A percentile compares a stretch with the other conserved stretches of the same genome.
These are phyloP conservation scores for Cryptococcus maquisensis DNA, from an alignment of 1,284 basidiomycete genomes.

Conservation along the genomic window DNA sequence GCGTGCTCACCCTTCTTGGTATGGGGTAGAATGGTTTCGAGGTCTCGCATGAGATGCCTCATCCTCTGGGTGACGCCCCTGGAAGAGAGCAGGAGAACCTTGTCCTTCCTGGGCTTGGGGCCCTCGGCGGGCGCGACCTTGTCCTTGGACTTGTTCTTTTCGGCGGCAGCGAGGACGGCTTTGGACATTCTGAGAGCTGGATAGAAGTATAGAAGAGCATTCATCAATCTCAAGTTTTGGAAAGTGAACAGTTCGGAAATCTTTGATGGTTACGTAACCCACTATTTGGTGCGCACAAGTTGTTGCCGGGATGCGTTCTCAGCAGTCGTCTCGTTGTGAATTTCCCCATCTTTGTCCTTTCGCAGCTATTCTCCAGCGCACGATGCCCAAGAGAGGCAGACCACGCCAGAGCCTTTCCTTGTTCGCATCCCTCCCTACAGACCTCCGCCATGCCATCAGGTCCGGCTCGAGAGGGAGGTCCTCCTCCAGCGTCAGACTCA, in stretches of 20 bases:
- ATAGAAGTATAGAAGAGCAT: too few relatives aligned
- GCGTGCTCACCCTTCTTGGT: conserved; percentile 79
- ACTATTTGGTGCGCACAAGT: too few relatives aligned
- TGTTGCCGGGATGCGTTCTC: background rate
- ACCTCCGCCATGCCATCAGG: conserved; percentile 31
- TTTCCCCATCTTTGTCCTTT: background rate
- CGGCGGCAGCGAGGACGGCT: background rate
- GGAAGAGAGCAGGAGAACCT: conserved; percentile 85
- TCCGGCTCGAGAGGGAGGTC: conserved; percentile 4
- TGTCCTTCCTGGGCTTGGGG: conserved; percentile 53
- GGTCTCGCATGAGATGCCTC: conserved; percentile 94
- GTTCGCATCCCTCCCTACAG: conserved; percentile 37
- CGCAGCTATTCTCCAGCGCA: too few relatives aligned
- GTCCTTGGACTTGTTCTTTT: conserved; percentile 17
- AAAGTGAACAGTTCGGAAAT: background rate
- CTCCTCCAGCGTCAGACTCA: background rate
- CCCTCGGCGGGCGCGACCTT: conserved; percentile 10
- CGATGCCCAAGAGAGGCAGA: conserved; percentile 6
- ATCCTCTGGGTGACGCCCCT: conserved; percentile 93
- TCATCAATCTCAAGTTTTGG: background rate
- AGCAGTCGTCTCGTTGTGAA: too few relatives aligned
- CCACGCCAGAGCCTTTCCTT: conserved; percentile 21
- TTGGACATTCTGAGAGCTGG: conserved; percentile 1
- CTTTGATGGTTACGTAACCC: conserved; percentile 1
- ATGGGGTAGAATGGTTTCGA: conserved; percentile 87